Evolutionary conservation across 179 eudicot species (phyloP), one percentile per base, ranked within the genome.

Genomic region (Corrigiola litoralis): DNA sequence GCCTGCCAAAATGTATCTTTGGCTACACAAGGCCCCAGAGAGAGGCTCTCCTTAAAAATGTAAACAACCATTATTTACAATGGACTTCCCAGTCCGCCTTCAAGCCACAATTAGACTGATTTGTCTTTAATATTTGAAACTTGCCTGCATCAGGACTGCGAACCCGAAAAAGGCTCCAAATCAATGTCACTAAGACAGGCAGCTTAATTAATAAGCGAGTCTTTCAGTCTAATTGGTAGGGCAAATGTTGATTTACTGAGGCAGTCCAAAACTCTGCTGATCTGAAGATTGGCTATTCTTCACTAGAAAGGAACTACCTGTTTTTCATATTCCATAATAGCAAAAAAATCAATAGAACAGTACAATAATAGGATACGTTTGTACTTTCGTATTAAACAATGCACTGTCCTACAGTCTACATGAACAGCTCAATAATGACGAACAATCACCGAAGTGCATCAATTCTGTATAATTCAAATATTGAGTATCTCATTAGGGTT

Each of bases 281-380:
- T 48, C 46, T 8, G 61, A 47, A 55, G 57, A 25, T 34, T 59
- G 52, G 51, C 58, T 34, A 64, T 63, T 74, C 67, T 61, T 70
- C 17, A 55, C 51, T 48, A 73, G 46, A 21, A 77, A 67, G 59
- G 70, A 71, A 42, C 74, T 70, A 38, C 84, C 87, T 85, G 81
- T 50, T 38, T 70, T 24, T 46, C 14, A 25, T 37, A 50, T 59
- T 55, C 42, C 63, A 16, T 17, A 59, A 34, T 46, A 41, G 33
- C 51, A 36, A 60, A 58, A 66, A 24, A 2, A 32, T 45, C 49
- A 57, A 17, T 6, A 42, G 5, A 16, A 41, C 12, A 66, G 36
- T 14, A 28, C 38, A 18, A 13, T 38, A 23, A 12, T 13, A 31
- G 16, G 50, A 18, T 27, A 9, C 48, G 27, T n/a, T n/a, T n/a